phyloP scores from a whole-genome alignment of 148 eudicot species.

The Salicornia ramosissima region DNA sequence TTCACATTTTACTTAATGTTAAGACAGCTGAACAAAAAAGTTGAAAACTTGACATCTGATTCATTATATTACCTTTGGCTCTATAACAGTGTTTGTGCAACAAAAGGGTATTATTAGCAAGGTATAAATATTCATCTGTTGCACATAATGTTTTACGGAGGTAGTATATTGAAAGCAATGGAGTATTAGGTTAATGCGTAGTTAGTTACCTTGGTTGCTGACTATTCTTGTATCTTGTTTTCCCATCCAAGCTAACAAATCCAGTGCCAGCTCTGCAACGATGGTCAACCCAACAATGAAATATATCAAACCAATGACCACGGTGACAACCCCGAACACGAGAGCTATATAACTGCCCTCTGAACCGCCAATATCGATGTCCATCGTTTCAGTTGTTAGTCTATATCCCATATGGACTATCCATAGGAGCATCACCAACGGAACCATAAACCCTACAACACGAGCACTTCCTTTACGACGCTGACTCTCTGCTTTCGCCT shows the following conservation, averaged over 20 bases:
- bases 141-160: no score
- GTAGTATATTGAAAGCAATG: neutral
- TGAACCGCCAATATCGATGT: neutral
- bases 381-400: constrained; percentile 18
- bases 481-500: neutral
- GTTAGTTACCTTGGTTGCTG: constrained; percentile 25
- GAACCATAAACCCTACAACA: constrained; percentile 8
- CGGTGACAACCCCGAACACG: constrained; percentile 31
- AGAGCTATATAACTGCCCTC: constrained; percentile 17
- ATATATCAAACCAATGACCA: constrained; percentile 33
- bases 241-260: constrained; percentile 17
- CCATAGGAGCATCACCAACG: constrained; percentile 29
- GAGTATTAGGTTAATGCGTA: neutral
- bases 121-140: no score
- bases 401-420: constrained; percentile 26
- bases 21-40: neutral
- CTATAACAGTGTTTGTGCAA: no score
- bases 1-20: constrained; percentile 4
- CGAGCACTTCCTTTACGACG: constrained; percentile 13
- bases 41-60: neutral
- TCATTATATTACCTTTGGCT: no score
- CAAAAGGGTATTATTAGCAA: no score
- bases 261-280: constrained; percentile 30
- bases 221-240: constrained; percentile 12
- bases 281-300: constrained; percentile 30